These are phyloP conservation scores for Colletotrichum sp. DNA, from an alignment of 2,329 filamentous ascomycete species.

Conservation along the genomic window DNA sequence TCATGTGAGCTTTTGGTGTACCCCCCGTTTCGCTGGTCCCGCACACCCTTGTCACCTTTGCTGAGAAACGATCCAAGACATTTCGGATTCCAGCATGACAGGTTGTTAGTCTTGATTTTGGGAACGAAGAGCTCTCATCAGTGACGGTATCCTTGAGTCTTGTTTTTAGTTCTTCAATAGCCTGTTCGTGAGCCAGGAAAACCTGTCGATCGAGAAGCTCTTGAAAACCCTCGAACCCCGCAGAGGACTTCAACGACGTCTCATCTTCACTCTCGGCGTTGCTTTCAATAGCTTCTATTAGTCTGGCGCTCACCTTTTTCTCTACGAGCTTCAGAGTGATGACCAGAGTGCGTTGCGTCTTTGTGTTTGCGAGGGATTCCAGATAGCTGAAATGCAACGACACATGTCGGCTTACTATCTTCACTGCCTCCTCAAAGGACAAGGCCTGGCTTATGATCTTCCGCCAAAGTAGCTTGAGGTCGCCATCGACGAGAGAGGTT, in stretches of 20 bases:
- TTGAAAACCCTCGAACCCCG: not conserved
- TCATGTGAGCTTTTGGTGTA: not conserved
- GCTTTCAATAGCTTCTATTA: not conserved
- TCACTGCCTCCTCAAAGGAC: no score
- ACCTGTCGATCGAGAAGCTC: not conserved
- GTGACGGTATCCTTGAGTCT: not conserved
- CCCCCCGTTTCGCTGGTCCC: not conserved
- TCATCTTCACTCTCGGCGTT: not conserved
- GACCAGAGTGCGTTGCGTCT: not conserved
- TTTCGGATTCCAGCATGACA: no score
- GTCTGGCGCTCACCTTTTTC: no score
- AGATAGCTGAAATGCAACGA: not conserved
- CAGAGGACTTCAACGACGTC: no score
- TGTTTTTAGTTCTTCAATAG: not conserved
- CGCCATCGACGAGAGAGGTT: no score
- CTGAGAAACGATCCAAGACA: not conserved
- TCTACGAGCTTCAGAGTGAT: not conserved
- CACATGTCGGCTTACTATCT: not conserved
- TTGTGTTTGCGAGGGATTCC: not conserved
- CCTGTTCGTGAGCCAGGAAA: not conserved
- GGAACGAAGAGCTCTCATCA: not conserved
- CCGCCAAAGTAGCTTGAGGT: no score
- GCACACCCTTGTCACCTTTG: no score
- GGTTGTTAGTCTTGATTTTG: fast-evolving
- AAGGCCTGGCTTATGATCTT: no score